Evolutionary conservation across 169 alveolate species (phyloP).

Genomic region (Eimeria maxima): DNA sequence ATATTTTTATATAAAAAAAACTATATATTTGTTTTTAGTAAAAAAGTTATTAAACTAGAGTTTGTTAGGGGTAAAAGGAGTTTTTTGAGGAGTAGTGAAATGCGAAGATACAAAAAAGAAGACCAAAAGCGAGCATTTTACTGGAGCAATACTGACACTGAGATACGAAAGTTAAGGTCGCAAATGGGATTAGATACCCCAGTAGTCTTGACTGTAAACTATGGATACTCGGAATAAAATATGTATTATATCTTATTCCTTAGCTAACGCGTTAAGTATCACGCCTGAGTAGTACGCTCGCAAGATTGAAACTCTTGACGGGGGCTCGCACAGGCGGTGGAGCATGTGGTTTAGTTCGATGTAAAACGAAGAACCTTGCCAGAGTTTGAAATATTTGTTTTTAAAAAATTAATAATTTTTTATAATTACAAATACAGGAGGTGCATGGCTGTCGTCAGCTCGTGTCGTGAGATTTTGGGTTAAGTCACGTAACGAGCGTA

Average conservation of each 20-base stretch:
- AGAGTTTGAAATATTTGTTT: too few species aligned
- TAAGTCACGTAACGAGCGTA: not conserved
- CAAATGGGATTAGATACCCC: slow-evolving; percentile 74
- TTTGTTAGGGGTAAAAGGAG: too few species aligned
- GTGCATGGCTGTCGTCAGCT: not conserved
- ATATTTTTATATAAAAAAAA: too few species aligned
- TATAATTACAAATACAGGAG: too few species aligned
- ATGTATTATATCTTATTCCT: not conserved
- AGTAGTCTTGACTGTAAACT: slow-evolving; percentile 59
- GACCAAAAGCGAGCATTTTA: not conserved
- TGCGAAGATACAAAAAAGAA: not conserved
- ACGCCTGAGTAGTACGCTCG: slow-evolving; percentile 76
- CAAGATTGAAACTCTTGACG: not conserved
- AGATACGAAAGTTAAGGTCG: slow-evolving; percentile 61
- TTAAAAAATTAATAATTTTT: too few species aligned
- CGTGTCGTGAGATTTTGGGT: not conserved
- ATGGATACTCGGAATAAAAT: slow-evolving; percentile 53
- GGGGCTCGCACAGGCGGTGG: not conserved
- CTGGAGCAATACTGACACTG: slow-evolving; percentile 41
- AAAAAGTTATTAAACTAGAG: too few species aligned
- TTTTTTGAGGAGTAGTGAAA: too few species aligned
- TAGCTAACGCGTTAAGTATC: slow-evolving; percentile 58
- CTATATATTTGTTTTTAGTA: not conserved
- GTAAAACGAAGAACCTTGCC: too few species aligned
- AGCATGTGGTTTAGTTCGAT: too few species aligned